Base-by-base conservation (phyloP, 2,329 filamentous ascomycete species). In the Incumbomyces lentus region DNA sequence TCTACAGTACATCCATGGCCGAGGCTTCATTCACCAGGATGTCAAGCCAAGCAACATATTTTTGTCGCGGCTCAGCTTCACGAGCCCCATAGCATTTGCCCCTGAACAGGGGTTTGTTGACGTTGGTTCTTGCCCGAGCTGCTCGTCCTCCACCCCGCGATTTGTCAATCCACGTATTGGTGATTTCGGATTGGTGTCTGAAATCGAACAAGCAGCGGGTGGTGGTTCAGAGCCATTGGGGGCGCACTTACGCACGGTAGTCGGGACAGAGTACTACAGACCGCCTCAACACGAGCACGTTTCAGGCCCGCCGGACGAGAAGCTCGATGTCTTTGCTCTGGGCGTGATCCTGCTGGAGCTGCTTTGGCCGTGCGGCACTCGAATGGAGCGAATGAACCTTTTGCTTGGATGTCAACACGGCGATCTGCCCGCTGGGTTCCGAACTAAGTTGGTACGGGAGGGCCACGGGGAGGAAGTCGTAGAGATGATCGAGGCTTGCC, bases 21-120 rank as follows among this genome's bases (percentile, higher is more conserved):
- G 77, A 49, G 69, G 70, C 5, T 74, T 84, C 40, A 71, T 82
- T 0, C 81, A 84, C 55, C 75, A 80, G 8, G 81, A 84, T 56
- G 66, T 84, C 17, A 84, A 84, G 55, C 81, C 81, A 0, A 76
- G 74, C 2, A 84, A 84, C 53, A 75, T 84, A 22, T 82, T 84
- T 60, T 64, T 84, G 0, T 75, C 74, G 2, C 61, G 56, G 3
- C 58, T 61, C 2, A 63, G 74, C 36, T 55, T 73, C 1, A 63
- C 66, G 1, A 59, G 54, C 1, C 79, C 76, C 53, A 13, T 38
- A 13, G 33, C 42, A 35, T 35, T 36, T 18, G 18, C 33, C 22
- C 3, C 30, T 8, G 40, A 42, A 33, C 53, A 56, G 8, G 54
- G 65, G 1, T 82, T 77, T 49, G 53, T 55, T 7, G 52, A 56